phyloP scores from a whole-genome alignment of 73 alveolate species.

The Paramecium biaurelia region DNA sequence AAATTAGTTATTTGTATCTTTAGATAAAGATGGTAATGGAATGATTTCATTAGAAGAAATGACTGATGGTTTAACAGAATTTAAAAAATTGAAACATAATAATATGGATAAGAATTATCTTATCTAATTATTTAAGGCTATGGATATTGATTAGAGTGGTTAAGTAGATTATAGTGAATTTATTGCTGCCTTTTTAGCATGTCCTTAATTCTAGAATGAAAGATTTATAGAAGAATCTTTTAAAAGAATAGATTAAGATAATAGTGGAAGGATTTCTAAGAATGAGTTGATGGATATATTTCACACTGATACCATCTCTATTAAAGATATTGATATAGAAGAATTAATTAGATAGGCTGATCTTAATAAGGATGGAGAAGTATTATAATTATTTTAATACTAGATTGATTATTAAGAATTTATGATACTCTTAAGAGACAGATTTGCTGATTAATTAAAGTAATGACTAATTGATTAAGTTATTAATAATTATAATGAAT shows the following conservation, averaged over 20 bases:
- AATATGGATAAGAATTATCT: conserved; percentile 49
- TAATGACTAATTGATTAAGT: background rate
- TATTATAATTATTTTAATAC: background rate
- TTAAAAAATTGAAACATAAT: conserved; percentile 23
- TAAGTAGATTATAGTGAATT: conserved; percentile 51
- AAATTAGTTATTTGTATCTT: background rate
- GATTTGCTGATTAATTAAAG: background rate
- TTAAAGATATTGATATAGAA: conserved; percentile 31
- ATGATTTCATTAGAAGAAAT: background rate
- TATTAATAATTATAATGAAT: conserved; percentile 1
- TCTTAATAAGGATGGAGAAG: conserved; percentile 61
- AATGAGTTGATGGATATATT: conserved; percentile 40
- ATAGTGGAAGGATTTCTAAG: conserved; percentile 38
- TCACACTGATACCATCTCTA: background rate
- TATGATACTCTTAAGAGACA: background rate
- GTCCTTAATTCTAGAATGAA: background rate
- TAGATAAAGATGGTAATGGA: conserved; percentile 52
- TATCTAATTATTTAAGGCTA: conserved; percentile 4
- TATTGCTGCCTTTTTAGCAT: background rate
- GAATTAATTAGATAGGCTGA: conserved; percentile 48
- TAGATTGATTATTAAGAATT: conserved; percentile 46
- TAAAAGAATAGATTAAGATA: conserved; percentile 44
- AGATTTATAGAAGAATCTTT: conserved; percentile 55
- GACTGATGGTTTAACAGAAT: conserved; percentile 41
- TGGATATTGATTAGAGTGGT: conserved; percentile 44